Conservation (phyloP, 2,329 filamentous ascomycete genomes). For the Penicillium brevicompactum region DNA sequence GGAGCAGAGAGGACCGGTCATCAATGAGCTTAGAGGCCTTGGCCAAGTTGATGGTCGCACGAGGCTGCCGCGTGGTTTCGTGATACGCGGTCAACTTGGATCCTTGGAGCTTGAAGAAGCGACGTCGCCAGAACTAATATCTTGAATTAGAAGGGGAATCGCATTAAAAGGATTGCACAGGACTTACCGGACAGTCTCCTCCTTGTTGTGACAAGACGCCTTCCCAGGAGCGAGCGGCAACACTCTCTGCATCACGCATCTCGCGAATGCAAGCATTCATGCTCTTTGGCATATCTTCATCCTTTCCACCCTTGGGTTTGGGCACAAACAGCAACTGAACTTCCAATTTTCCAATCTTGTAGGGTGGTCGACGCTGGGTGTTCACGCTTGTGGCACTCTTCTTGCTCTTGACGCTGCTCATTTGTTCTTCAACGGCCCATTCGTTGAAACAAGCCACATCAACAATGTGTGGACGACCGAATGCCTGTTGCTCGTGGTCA, state of each 20-base stretch:
- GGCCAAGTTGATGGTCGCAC: slow-evolving; percentile 92
- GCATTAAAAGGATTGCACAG: not conserved
- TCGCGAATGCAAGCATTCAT: slow-evolving; percentile 96
- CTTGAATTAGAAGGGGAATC: slow-evolving; percentile 23
- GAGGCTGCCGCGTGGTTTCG: slow-evolving; percentile 90
- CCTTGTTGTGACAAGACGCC: slow-evolving; percentile 94
- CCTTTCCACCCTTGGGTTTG: slow-evolving; percentile 79
- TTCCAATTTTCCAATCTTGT: slow-evolving; percentile 92
- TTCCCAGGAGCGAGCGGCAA: slow-evolving; percentile 77
- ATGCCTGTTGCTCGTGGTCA: slow-evolving; percentile 86
- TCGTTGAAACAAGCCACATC: slow-evolving; percentile 98
- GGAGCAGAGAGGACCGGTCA: slow-evolving; percentile 78
- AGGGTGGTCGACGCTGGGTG: slow-evolving; percentile 76
- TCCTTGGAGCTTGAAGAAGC: slow-evolving; percentile 92
- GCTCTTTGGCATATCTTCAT: slow-evolving; percentile 99
- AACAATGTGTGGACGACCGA: slow-evolving; percentile 81
- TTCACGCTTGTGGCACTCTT: slow-evolving; percentile 62
- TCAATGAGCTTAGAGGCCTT: slow-evolving; percentile 94
- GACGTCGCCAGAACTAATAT: slow-evolving; percentile 87
- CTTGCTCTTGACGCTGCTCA: slow-evolving; percentile 94
- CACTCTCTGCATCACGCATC: slow-evolving; percentile 84
- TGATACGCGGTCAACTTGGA: slow-evolving; percentile 94
- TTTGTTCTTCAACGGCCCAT: slow-evolving; percentile 87
- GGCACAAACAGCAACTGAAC: slow-evolving; percentile 94
- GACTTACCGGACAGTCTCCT: slow-evolving; percentile 91